Evolutionary conservation across 495 filamentous ascomycete genomes (phyloP).

Genomic region (Rhizodiscina lignyota): DNA sequence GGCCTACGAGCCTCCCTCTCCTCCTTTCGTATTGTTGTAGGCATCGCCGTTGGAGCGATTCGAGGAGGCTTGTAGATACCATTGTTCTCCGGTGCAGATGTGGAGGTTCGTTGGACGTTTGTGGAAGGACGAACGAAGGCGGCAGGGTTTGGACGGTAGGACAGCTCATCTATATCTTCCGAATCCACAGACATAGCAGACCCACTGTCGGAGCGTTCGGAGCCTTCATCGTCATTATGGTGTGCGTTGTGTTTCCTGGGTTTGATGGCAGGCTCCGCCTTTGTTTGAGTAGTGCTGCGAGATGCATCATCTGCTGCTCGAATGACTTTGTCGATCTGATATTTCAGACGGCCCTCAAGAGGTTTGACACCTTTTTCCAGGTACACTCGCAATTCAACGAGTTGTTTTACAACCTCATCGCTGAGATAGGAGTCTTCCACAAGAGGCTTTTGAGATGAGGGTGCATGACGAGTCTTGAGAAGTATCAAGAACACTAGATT

Average conservation of each 20-base stretch:
- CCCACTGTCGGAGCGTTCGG: slow-evolving; percentile 14
- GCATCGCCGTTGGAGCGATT: slow-evolving; percentile 57
- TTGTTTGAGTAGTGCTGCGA: slow-evolving; percentile 5
- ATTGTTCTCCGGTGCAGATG: slow-evolving; percentile 23
- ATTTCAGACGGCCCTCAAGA: slow-evolving; percentile 79
- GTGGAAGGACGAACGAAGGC: slow-evolving; percentile 31
- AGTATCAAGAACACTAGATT: slow-evolving; percentile 82
- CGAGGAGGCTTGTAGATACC: slow-evolving; percentile 63
- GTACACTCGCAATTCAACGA: slow-evolving; percentile 73
- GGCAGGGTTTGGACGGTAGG: slow-evolving; percentile 48
- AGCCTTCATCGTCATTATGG: slow-evolving; percentile 23
- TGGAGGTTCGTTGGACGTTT: slow-evolving; percentile 1
- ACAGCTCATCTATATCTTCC: slow-evolving; percentile 42
- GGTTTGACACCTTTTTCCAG: slow-evolving; percentile 82
- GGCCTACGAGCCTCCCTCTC: slow-evolving; percentile 29
- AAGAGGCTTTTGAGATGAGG: slow-evolving; percentile 10
- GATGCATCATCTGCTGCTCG: slow-evolving; percentile 65
- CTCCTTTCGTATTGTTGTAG: slow-evolving; percentile 13
- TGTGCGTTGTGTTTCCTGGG: slow-evolving; percentile 9
- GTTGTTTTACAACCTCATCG: slow-evolving; percentile 43
- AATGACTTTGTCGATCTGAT: slow-evolving; percentile 75
- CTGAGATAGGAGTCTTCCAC: slow-evolving; percentile 19
- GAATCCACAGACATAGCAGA: slow-evolving; percentile 11
- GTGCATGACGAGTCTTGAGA: slow-evolving; percentile 49
- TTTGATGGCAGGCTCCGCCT: slow-evolving; percentile 14